Conservation (phyloP, 495 filamentous ascomycete genomes). For the Penicillium chermesinum region DNA sequence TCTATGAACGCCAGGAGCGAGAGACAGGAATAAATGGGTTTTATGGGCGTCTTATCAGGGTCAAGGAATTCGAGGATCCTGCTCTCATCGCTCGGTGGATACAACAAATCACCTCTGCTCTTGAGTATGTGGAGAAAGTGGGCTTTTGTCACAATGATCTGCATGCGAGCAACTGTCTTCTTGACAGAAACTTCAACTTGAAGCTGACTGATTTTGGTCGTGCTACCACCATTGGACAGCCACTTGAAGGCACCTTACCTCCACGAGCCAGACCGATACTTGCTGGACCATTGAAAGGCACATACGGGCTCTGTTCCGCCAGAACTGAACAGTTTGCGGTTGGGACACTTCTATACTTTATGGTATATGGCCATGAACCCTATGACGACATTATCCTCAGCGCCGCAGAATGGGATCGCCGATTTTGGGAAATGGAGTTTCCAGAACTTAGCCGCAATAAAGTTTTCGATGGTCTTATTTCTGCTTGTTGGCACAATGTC, state of each 20-base stretch:
- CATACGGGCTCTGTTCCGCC: slow-evolving; percentile 19
- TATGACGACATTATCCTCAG: slow-evolving; percentile 24
- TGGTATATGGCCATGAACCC: slow-evolving; percentile 28
- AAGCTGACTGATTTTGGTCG: slow-evolving; percentile 22
- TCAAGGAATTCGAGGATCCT: slow-evolving; percentile 19
- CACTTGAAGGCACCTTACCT: slow-evolving; percentile 13
- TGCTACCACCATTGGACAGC: slow-evolving; percentile 22
- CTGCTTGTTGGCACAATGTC: slow-evolving; percentile 22
- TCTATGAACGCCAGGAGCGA: slow-evolving; percentile 20
- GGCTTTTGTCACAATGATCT: slow-evolving; percentile 21
- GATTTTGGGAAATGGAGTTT: slow-evolving; percentile 21
- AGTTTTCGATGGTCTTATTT: slow-evolving; percentile 21
- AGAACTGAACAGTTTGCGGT: slow-evolving; percentile 29
- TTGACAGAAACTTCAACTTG: slow-evolving; percentile 18
- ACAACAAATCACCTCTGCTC: slow-evolving; percentile 18
- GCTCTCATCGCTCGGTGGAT: slow-evolving; percentile 19
- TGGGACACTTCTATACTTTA: slow-evolving; percentile 25
- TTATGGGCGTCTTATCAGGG: slow-evolving; percentile 13
- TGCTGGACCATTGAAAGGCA: slow-evolving; percentile 19
- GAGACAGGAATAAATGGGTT: slow-evolving; percentile 16
- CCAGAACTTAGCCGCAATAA: slow-evolving; percentile 19
- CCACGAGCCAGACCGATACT: slow-evolving; percentile 17
- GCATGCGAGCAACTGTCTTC: slow-evolving; percentile 19
- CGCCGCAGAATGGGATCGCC: slow-evolving; percentile 18
- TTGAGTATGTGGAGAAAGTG: slow-evolving; percentile 17